phyloP scores from a whole-genome alignment of 768 basidiomycete species.

The Russula vinacea region DNA sequence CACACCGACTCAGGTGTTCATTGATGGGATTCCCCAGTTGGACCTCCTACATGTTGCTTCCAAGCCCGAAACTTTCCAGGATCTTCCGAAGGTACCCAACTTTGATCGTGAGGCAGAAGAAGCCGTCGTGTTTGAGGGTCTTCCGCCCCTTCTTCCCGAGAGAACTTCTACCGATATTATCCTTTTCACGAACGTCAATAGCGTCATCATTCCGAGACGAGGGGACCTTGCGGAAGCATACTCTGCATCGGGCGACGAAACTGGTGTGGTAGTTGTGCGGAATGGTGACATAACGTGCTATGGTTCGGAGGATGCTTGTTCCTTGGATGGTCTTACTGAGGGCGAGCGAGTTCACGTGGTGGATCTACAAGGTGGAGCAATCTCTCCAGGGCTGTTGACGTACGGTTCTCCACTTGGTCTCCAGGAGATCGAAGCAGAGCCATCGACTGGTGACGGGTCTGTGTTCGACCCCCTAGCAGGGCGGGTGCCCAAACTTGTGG shows the following conservation, averaged over 20 bases:
- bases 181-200: constrained; percentile 63
- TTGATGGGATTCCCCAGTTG: constrained; percentile 79
- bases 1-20: constrained; percentile 79
- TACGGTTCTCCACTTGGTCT: constrained; percentile 66
- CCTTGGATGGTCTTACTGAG: constrained; percentile 33
- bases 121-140: constrained; percentile 57
- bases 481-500: constrained; percentile 39
- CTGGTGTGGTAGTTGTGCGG: constrained; percentile 48
- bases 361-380: constrained; percentile 63
- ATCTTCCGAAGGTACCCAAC: constrained; percentile 53
- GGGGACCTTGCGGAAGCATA: constrained; percentile 38
- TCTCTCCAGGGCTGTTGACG: constrained; percentile 60
- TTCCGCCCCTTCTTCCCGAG: constrained; percentile 56
- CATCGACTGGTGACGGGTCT: constrained; percentile 54
- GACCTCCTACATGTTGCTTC: constrained; percentile 43
- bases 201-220: constrained; percentile 43
- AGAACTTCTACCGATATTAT: constrained; percentile 41
- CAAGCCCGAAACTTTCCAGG: constrained; percentile 58
- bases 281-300: constrained; percentile 56
- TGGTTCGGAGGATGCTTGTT: constrained; percentile 36
- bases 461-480: constrained; percentile 46
- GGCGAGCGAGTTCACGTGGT: constrained; percentile 36
- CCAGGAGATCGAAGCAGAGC: constrained; percentile 62
- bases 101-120: constrained; percentile 56
- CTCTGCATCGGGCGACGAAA: constrained; percentile 23